These are phyloP conservation scores for Talaromyces marneffei DNA, from an alignment of 2,329 filamentous ascomycete genomes.

Conservation along the genomic window DNA sequence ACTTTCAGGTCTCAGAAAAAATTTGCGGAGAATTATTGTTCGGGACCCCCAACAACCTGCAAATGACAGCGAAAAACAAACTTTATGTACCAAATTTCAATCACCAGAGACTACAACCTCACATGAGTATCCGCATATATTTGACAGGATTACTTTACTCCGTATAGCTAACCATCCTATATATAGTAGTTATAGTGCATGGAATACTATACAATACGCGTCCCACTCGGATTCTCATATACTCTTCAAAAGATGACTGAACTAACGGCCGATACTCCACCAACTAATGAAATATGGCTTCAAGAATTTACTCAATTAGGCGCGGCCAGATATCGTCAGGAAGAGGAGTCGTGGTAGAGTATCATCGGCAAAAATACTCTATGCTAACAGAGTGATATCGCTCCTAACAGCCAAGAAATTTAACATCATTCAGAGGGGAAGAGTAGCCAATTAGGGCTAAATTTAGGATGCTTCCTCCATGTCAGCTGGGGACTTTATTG, in stretches of 20 bases:
- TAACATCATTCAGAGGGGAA: not conserved
- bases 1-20: not conserved
- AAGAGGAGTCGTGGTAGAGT: not conserved
- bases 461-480: too few relatives aligned
- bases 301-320: not conserved
- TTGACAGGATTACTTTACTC: too few relatives aligned
- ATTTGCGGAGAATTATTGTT: not conserved
- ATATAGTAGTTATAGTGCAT: too few relatives aligned
- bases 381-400: slow-evolving; percentile 2
- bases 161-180: too few relatives aligned
- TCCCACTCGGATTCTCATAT: too few relatives aligned
- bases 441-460: not conserved
- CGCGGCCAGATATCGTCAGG: not conserved
- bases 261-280: not conserved
- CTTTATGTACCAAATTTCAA: not conserved
- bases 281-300: not conserved
- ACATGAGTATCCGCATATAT: not conserved
- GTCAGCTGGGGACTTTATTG: not conserved
- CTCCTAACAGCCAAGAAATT: not conserved
- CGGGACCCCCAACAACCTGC: not conserved
- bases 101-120: not conserved
- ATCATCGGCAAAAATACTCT: not conserved
- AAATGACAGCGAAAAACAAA: not conserved
- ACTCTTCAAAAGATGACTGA: not conserved
- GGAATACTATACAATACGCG: too few relatives aligned